These are phyloP conservation scores for Penicillium sp. DNA, from an alignment of 2,329 filamentous ascomycete species.

Conservation along the genomic window DNA sequence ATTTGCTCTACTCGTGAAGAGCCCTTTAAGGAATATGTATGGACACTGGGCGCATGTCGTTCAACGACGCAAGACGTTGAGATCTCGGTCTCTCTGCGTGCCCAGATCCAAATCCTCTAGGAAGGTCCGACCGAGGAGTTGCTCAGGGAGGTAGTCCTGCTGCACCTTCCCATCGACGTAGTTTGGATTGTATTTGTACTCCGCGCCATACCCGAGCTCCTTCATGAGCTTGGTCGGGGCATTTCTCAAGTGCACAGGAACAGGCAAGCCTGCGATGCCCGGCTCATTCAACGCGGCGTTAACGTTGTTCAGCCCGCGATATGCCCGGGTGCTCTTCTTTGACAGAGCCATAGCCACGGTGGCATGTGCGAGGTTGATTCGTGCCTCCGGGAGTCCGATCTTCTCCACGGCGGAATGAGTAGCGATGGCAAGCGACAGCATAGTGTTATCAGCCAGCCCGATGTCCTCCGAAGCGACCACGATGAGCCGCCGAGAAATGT, in stretches of 20 bases:
- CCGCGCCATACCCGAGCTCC: constrained; percentile 83
- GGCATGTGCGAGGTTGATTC: constrained; percentile 88
- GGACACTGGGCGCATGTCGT: not conserved
- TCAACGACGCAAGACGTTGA: constrained; percentile 31
- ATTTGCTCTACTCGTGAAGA: no score
- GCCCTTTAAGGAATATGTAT: not conserved
- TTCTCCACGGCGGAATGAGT: constrained; percentile 87
- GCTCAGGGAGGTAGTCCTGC: constrained; percentile 88
- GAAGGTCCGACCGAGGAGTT: constrained; percentile 69
- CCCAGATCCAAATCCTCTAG: constrained; percentile 80
- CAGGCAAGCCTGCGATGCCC: constrained; percentile 75
- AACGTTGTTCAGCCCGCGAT: constrained; percentile 78
- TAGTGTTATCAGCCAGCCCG: constrained; percentile 80
- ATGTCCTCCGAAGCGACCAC: constrained; percentile 95
- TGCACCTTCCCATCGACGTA: constrained; percentile 77
- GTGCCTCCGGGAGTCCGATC: constrained; percentile 91
- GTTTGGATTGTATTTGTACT: constrained; percentile 97
- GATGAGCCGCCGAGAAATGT: constrained; percentile 87
- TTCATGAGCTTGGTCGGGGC: constrained; percentile 92
- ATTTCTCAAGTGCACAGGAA: constrained; percentile 87
- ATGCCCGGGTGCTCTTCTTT: constrained; percentile 84
- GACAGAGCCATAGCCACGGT: constrained; percentile 78
- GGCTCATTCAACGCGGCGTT: constrained; percentile 78
- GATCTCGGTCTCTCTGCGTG: constrained; percentile 71
- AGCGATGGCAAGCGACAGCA: constrained; percentile 81